Evolutionary conservation across 164 flowering plant genomes (phyloP).

Genomic region (Brasenia schreberi): DNA sequence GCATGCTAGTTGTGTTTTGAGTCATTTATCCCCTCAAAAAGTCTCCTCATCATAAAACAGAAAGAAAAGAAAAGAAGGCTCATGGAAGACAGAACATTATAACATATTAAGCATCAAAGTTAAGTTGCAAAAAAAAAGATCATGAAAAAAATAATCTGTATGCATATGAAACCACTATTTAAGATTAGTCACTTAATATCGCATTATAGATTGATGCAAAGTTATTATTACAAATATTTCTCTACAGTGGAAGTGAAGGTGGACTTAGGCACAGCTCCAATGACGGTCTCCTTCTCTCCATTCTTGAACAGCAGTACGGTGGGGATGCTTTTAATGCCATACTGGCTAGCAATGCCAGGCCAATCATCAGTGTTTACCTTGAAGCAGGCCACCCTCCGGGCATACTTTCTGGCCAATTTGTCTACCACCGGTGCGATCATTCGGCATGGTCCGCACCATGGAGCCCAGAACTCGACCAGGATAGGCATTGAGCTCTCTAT

Average conservation of each 20-base stretch:
- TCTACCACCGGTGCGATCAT: conserved; percentile 66
- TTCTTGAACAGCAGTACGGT: conserved; percentile 67
- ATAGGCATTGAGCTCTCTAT: conserved; percentile 33
- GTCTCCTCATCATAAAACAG: not conserved
- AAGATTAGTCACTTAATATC: not conserved
- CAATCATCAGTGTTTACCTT: conserved; percentile 68
- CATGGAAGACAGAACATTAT: not conserved
- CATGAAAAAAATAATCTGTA: too few relatives aligned
- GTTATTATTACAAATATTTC: conserved; percentile 32
- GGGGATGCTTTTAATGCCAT: conserved; percentile 69
- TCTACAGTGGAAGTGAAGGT: conserved; percentile 48
- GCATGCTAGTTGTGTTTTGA: too few relatives aligned
- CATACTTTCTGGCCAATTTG: conserved; percentile 53
- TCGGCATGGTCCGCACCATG: conserved; percentile 93
- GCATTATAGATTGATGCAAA: not conserved
- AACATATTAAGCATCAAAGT: not conserved
- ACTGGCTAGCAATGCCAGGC: conserved; percentile 45
- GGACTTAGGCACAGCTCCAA: conserved; percentile 73
- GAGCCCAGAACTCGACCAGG: conserved; percentile 82
- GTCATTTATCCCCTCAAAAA: not conserved
- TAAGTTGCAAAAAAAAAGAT: not conserved
- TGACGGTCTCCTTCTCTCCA: conserved; percentile 70
- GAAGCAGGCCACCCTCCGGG: conserved; percentile 49
- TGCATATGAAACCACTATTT: not conserved
- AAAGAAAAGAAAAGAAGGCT: not conserved